Percentiles rank a stretch among this genome's conserved stretches.
phyloP scores from a whole-genome alignment of 1,139 yeast species.

The Kodamaea alishanica region DNA sequence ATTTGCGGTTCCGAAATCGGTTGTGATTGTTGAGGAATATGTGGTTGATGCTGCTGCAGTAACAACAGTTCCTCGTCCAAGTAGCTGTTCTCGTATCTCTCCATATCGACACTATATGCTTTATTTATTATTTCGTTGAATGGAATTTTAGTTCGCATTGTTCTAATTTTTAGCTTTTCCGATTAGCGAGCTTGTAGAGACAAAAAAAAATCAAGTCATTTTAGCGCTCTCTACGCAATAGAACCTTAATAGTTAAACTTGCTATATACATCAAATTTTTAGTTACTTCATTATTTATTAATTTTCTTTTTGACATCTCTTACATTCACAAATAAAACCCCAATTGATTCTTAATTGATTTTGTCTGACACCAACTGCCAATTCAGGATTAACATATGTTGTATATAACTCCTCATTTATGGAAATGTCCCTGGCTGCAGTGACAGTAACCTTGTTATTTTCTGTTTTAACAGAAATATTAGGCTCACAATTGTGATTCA shows the following conservation, averaged over 20 bases:
- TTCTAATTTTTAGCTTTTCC: no score
- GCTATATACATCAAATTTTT: not conserved
- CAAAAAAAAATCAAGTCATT: no score
- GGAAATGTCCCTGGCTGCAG: constrained; percentile 54
- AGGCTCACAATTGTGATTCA: constrained; percentile 77
- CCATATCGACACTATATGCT: constrained; percentile 6
- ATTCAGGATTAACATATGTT: constrained; percentile 66
- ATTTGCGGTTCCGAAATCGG: no score
- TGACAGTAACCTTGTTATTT: constrained; percentile 50
- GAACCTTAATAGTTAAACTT: not conserved
- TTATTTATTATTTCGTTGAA: no score
- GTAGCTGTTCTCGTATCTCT: constrained; percentile 15
- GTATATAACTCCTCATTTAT: constrained; percentile 68
- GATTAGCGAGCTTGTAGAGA: no score
- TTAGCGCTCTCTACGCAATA: no score
- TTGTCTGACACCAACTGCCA: constrained; percentile 61
- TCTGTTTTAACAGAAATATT: constrained; percentile 52
- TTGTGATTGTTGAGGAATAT: not conserved
- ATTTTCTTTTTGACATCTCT: constrained; percentile 57
- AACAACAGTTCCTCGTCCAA: constrained; percentile 14
- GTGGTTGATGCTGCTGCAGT: constrained; percentile 9
- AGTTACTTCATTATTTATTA: not conserved
- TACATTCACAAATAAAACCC: constrained; percentile 77
- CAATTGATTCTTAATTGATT: constrained; percentile 69
- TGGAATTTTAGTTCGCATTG: no score